phyloP scores from a whole-genome alignment of 306 rosid genomes.

The Citrullus mucosospermus region DNA sequence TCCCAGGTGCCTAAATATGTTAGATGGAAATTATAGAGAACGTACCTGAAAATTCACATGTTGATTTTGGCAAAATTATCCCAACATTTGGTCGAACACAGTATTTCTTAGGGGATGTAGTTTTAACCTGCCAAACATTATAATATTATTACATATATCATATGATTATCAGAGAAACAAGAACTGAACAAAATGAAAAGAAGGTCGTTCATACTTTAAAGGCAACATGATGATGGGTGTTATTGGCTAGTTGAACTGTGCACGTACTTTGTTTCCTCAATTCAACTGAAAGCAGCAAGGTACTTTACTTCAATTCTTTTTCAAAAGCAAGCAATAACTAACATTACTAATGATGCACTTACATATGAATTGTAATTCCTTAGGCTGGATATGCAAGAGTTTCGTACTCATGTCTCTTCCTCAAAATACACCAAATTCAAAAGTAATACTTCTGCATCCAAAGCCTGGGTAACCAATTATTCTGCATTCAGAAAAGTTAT shows the following conservation, averaged over 20 bases:
- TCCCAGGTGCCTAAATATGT: not conserved
- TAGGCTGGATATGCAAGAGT: constrained; percentile 66
- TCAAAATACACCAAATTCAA: constrained; percentile 12
- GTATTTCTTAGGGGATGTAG: constrained; percentile 86
- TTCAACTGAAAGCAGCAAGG: constrained; percentile 40
- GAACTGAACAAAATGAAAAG: not conserved
- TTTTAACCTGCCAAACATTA: constrained; percentile 54
- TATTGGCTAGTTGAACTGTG: constrained; percentile 51
- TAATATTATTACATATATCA: not conserved
- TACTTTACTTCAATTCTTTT: not conserved
- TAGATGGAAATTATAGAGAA: not conserved
- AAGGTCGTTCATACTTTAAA: constrained; percentile 52
- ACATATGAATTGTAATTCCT: constrained; percentile 64
- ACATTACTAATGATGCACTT: constrained; percentile 19
- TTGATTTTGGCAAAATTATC: constrained; percentile 49
- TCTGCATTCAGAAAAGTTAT: constrained; percentile 4
- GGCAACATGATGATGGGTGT: constrained; percentile 47
- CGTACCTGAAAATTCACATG: constrained; percentile 63
- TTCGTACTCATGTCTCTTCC: constrained; percentile 43
- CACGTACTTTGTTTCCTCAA: constrained; percentile 79
- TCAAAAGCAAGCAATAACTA: not conserved
- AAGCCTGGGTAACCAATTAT: constrained; percentile 4
- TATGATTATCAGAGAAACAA: not conserved
- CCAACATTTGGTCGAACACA: constrained; percentile 91
- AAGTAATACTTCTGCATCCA: constrained; percentile 9